phyloP scores from a whole-genome alignment of 1,284 basidiomycete species.

The Austroboletus rostrupii region DNA sequence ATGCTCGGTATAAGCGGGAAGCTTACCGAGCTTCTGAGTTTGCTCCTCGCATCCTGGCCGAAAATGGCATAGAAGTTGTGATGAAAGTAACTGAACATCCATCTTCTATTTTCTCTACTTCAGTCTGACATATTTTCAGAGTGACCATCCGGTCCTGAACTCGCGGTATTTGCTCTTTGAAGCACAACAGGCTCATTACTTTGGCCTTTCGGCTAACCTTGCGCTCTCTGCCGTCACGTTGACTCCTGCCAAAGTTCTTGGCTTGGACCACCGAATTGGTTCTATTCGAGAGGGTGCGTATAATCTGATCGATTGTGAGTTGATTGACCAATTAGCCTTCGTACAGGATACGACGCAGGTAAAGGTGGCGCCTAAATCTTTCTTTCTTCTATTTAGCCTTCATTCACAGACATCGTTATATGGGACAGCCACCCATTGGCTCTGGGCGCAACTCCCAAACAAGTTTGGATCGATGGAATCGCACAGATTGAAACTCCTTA shows the following conservation, averaged over 20 bases:
- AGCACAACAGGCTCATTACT: constrained; percentile 86
- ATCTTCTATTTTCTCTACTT: neutral
- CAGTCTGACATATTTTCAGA: constrained; percentile 37
- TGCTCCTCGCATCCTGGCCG: constrained; percentile 74
- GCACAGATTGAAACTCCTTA: constrained; percentile 50
- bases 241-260: constrained; percentile 73
- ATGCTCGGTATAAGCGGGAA: constrained; percentile 76
- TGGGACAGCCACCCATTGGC: constrained; percentile 80
- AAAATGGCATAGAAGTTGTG: constrained; percentile 70
- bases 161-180: constrained; percentile 80
- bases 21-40: constrained; percentile 84
- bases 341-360: constrained; percentile 48
- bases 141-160: constrained; percentile 72
- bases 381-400: neutral
- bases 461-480: constrained; percentile 73
- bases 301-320: constrained; percentile 18
- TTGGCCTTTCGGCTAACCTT: constrained; percentile 54
- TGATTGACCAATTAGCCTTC: neutral
- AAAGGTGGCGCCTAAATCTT: neutral
- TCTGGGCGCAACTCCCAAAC: constrained; percentile 67
- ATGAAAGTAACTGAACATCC: constrained; percentile 56
- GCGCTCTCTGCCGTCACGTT: constrained; percentile 75
- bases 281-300: constrained; percentile 56
- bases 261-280: constrained; percentile 80
- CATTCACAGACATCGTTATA: constrained; percentile 48